A percentile compares a stretch with the other conserved stretches of the same genome.
phyloP scores from a whole-genome alignment of 768 basidiomycete species.

The Amanita thiersii region DNA sequence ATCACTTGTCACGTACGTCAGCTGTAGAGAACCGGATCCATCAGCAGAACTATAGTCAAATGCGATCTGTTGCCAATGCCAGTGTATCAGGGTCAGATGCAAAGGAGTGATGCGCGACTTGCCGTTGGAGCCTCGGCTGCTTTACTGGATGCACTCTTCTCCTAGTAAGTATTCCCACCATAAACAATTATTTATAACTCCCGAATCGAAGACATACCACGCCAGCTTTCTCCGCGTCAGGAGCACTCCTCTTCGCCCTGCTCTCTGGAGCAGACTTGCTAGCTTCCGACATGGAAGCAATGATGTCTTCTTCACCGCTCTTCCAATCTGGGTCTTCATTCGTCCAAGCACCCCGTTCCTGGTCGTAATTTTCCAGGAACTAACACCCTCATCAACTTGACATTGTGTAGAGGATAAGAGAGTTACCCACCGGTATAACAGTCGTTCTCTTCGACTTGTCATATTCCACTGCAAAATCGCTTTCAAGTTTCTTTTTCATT shows the following conservation, averaged over 20 bases:
- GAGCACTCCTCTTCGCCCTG: background rate
- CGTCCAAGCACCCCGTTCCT: background rate
- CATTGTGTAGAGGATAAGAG: background rate
- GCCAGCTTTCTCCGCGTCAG: background rate
- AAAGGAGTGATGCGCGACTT: too few species aligned
- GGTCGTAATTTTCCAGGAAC: background rate
- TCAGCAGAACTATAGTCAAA: background rate
- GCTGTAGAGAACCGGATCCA: background rate
- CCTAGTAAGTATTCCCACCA: too few species aligned
- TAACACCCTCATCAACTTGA: background rate
- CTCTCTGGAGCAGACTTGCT: too few species aligned
- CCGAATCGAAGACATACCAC: background rate
- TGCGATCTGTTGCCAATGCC: background rate
- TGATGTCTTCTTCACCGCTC: background rate
- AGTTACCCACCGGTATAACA: background rate
- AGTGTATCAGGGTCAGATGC: background rate
- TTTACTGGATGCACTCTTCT: too few species aligned
- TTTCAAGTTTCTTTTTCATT: background rate
- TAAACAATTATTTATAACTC: too few species aligned
- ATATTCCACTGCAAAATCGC: background rate
- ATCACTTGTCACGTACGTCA: background rate
- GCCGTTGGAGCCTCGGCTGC: too few species aligned
- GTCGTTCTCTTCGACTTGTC: background rate
- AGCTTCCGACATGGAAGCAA: background rate
- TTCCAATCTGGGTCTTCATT: background rate